Evolutionary conservation across 495 filamentous ascomycete genomes (phyloP).

Genomic region (Xylaria curta): DNA sequence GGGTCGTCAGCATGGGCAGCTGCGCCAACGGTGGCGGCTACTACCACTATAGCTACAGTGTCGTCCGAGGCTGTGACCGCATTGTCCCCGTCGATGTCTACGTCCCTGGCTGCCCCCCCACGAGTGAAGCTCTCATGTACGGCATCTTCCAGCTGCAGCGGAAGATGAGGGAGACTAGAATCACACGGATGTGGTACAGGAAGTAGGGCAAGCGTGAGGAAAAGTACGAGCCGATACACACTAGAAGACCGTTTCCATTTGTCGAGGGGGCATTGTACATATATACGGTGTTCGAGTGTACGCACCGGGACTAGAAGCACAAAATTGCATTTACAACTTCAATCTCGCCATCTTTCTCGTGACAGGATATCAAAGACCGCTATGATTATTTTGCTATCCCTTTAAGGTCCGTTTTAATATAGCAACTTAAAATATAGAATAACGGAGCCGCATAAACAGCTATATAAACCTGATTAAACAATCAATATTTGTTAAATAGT

Average conservation of each 20-base stretch:
- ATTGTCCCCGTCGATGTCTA: slow-evolving; percentile 94
- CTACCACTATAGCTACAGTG: slow-evolving; percentile 92
- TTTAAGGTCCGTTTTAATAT: too few species aligned
- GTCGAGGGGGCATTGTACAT: slow-evolving; percentile 28
- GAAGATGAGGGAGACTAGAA: slow-evolving; percentile 84
- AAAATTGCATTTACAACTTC: slow-evolving; percentile 13
- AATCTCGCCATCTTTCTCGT: not conserved
- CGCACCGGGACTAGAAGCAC: slow-evolving; percentile 23
- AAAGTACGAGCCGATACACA: not conserved
- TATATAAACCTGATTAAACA: too few species aligned
- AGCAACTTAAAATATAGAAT: too few species aligned
- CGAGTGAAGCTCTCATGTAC: slow-evolving; percentile 86
- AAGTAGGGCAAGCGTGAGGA: slow-evolving; percentile 46
- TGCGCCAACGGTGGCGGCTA: slow-evolving; percentile 95
- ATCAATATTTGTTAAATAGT: too few species aligned
- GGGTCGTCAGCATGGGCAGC: slow-evolving; percentile 91
- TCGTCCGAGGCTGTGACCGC: slow-evolving; percentile 85
- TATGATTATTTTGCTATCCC: too few species aligned
- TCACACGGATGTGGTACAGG: slow-evolving; percentile 70
- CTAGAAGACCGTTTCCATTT: slow-evolving; percentile 27
- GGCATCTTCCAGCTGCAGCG: slow-evolving; percentile 86
- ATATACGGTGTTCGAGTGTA: slow-evolving; percentile 26
- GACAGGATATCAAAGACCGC: not conserved
- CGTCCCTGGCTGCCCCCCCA: slow-evolving; percentile 91
- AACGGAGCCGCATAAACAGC: too few species aligned